Conservation (phyloP, 768 basidiomycete species). For the Artomyces pyxidatus region DNA sequence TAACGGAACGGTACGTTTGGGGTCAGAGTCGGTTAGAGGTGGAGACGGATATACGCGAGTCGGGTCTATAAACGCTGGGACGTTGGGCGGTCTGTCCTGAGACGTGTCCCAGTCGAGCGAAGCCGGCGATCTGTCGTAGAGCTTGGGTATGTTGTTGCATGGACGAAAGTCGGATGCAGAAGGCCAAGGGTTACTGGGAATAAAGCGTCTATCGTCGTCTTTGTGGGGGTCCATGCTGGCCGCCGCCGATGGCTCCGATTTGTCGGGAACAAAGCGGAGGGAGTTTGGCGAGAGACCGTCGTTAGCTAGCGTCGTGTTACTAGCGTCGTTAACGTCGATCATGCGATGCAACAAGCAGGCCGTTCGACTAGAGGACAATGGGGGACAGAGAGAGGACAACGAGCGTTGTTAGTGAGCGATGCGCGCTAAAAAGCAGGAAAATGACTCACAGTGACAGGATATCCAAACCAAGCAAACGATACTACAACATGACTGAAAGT, state of each 20-base stretch:
- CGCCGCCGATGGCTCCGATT: constrained; percentile 1
- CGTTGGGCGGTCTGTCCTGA: not conserved
- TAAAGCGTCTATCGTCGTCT: not conserved
- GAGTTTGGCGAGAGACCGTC: not conserved
- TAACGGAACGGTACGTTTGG: constrained; percentile 17
- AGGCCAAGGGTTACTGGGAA: not conserved
- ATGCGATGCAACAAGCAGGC: not conserved
- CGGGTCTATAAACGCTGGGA: not conserved
- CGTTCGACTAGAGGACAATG: not conserved
- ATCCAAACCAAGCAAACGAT: not conserved
- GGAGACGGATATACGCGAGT: constrained; percentile 15
- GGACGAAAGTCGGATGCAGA: too few species aligned
- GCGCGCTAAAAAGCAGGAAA: not conserved
- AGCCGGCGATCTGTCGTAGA: constrained; percentile 12
- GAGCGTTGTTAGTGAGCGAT: constrained; percentile 7
- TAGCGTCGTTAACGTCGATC: not conserved
- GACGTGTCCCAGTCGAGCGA: constrained; percentile 2
- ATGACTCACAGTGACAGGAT: constrained; percentile 13
- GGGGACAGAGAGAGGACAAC: constrained; percentile 8
- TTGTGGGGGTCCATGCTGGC: not conserved
- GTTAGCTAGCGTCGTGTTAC: not conserved
- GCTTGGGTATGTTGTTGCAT: constrained; percentile 6
- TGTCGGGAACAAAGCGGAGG: not conserved
- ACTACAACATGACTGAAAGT: constrained; percentile 12
- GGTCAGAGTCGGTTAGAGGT: constrained; percentile 16